These are phyloP conservation scores for Daedaleopsis nitida DNA, from an alignment of 768 basidiomycete genomes.

Conservation along the genomic window DNA sequence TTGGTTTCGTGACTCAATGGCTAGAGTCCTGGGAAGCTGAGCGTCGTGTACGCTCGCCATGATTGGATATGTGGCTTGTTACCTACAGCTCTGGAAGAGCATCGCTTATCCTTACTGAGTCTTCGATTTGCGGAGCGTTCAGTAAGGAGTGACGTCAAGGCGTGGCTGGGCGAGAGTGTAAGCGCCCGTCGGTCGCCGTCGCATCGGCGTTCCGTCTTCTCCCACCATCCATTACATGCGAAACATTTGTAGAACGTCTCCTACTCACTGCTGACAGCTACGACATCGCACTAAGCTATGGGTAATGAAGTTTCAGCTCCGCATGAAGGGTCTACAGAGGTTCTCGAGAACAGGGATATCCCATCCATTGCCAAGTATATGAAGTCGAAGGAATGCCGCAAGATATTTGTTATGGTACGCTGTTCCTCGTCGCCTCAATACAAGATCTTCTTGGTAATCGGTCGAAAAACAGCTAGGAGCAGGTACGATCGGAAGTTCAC, in stretches of 20 bases:
- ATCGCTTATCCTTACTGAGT: not conserved
- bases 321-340: conserved; percentile 25
- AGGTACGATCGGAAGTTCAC: conserved; percentile 43
- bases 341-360: conserved; percentile 41
- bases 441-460: not conserved
- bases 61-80: not conserved
- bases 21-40: conserved; percentile 43
- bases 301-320: conserved; percentile 17
- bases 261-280: not conserved
- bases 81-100: not conserved
- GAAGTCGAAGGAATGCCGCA: conserved; percentile 64
- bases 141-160: not conserved
- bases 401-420: conserved; percentile 74
- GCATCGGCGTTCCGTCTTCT: too few species aligned
- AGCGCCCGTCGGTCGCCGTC: too few species aligned
- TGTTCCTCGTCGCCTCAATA: not conserved
- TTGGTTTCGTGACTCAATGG: conserved; percentile 81
- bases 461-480: conserved; percentile 56
- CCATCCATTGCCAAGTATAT: conserved; percentile 65
- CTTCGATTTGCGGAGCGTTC: not conserved
- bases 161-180: conserved; percentile 2
- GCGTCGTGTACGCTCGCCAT: not conserved
- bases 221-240: too few species aligned
- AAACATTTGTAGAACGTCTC: too few species aligned
- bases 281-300: conserved; percentile 1